These are phyloP conservation scores for Paramyrothecium sp. DNA, from an alignment of 2,329 filamentous ascomycete genomes.

Conservation along the genomic window DNA sequence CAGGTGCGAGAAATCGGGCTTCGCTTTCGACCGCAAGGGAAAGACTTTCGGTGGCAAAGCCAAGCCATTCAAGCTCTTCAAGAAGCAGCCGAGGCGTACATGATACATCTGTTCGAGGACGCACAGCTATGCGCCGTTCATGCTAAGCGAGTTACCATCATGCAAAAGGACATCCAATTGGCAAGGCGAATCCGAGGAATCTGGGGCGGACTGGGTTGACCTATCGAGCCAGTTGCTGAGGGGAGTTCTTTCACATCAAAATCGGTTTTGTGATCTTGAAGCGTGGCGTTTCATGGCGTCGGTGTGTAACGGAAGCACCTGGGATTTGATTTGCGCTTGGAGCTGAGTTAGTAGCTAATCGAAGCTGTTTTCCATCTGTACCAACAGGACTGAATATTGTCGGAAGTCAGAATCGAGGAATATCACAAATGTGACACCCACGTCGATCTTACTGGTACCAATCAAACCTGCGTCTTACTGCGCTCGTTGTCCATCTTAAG, in stretches of 20 bases:
- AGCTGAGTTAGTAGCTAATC: no score
- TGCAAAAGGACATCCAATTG: conserved; percentile 97
- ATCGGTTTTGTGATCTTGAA: not conserved
- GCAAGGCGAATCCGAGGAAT: conserved; percentile 76
- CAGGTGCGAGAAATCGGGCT: conserved; percentile 67
- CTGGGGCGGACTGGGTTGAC: conserved; percentile 67
- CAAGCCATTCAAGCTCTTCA: conserved; percentile 92
- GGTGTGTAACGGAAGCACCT: not conserved
- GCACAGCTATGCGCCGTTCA: conserved; percentile 91
- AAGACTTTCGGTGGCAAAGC: conserved; percentile 89
- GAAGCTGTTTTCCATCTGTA: no score
- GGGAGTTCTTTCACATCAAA: conserved; percentile 2
- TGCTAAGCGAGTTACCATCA: conserved; percentile 93
- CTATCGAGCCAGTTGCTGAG: conserved; percentile 1
- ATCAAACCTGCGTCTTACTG: no score
- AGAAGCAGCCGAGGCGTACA: conserved; percentile 93
- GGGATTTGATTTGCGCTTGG: no score
- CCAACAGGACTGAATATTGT: no score
- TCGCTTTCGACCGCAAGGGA: conserved; percentile 57
- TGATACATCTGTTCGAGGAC: conserved; percentile 88
- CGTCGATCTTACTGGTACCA: no score
- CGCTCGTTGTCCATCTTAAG: no score
- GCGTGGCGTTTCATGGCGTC: conserved; percentile 1
- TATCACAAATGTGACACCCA: no score
- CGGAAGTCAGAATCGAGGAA: no score